Evolutionary conservation across 768 basidiomycete species (phyloP).

Genomic region (Leucosporidium creatinivorum): DNA sequence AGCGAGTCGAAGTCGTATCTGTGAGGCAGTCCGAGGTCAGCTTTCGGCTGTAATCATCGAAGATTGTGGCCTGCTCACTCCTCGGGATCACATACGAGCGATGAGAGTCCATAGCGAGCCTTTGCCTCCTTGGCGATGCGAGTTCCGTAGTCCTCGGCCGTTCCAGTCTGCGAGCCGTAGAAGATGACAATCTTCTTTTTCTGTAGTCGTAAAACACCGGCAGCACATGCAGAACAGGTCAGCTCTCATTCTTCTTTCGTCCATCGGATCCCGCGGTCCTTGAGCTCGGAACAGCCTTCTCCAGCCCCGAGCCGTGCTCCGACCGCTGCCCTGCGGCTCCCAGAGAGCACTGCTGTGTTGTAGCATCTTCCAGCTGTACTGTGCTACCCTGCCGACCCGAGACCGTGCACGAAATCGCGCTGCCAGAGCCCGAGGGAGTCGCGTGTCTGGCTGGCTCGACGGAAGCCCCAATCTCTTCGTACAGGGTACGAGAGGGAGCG

Average conservation of each 20-base stretch:
- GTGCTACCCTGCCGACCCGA: no score
- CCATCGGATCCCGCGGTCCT: background rate
- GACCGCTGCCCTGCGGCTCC: no score
- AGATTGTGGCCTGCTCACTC: conserved; percentile 47
- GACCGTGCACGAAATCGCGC: no score
- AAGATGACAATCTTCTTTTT: conserved; percentile 96
- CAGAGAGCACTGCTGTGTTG: no score
- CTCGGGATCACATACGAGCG: conserved; percentile 95
- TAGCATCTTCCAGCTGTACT: background rate
- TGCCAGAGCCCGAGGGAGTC: no score
- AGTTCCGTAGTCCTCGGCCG: conserved; percentile 92
- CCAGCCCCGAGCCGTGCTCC: background rate
- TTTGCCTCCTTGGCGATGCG: conserved; percentile 97
- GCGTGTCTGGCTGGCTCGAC: background rate
- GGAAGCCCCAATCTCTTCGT: background rate
- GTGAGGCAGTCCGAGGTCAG: background rate
- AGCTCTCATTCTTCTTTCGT: background rate
- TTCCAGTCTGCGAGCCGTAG: conserved; percentile 97
- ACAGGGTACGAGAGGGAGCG: background rate
- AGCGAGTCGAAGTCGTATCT: conserved; percentile 91
- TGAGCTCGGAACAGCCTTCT: background rate
- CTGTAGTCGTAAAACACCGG: conserved; percentile 44
- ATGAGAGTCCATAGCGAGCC: conserved; percentile 86
- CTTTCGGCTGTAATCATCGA: background rate
- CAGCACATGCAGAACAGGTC: no score